Evolutionary conservation across 345 rosid genomes (phyloP).

Genomic region (Combretum micranthum): DNA sequence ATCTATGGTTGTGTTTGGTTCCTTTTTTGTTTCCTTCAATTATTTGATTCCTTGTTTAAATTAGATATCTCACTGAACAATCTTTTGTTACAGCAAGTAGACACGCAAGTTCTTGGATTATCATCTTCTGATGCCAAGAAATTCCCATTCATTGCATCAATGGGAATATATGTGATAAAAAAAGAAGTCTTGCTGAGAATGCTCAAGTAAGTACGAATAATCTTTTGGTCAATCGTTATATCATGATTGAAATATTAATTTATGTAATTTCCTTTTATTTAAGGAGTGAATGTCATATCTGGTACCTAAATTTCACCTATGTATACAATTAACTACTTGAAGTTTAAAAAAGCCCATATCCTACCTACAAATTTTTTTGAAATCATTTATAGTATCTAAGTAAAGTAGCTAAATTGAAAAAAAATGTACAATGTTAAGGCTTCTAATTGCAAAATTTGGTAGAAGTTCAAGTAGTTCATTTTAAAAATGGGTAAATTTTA

Average conservation of each 20-base stretch:
- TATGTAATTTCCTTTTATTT: no score
- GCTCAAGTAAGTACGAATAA: conserved; percentile 29
- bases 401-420: no score
- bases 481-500: no score
- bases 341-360: no score
- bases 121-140: conserved; percentile 45
- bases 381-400: no score
- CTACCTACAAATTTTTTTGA: no score
- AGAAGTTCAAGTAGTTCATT: no score
- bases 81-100: conserved; percentile 43
- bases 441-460: no score
- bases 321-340: no score
- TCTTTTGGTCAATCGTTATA: background rate
- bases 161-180: conserved; percentile 82
- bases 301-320: no score
- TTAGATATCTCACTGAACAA: conserved; percentile 1
- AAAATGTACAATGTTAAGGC: no score
- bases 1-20: conserved; percentile 48
- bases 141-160: conserved; percentile 72
- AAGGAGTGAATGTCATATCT: background rate
- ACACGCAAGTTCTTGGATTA: conserved; percentile 55
- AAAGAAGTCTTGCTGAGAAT: conserved; percentile 62
- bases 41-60: background rate
- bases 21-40: background rate
- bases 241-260: background rate